Base-by-base conservation (phyloP, 73 alveolate species). In the Paramecium caudatum region DNA sequence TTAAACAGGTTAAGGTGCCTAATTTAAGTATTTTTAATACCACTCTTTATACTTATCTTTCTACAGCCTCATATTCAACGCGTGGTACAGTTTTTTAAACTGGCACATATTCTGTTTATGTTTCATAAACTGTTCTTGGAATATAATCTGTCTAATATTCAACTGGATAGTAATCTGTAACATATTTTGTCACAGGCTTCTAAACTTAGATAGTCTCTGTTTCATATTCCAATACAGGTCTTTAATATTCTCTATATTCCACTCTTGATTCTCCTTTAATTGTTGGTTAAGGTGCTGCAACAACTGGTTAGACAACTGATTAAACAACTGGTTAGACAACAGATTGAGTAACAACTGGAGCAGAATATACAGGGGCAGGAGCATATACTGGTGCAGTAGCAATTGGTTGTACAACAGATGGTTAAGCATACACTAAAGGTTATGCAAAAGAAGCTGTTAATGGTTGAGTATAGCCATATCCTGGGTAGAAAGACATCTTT, bases 261-360 rank as follows among this genome's bases (percentile, higher is more conserved):
- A 74, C 88, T 74, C 88, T 74, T 17, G 88, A 74, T 74, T 74
- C 88, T 74, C 88, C 88, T 41, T 43, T 74, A 47, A 74, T 74
- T 8, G 68, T 4, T 45, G 43, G 68, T 74, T 74, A 21, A 37
- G n/a, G n/a, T n/a, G 84, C 61, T 10, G 84, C 61, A 34, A 37
- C 84, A 68, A 68, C 84, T 68, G 84, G 84, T 37, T 68, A 36
- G 15, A 55, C 80, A 55, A 55, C 80, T 0, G 80, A 55, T 55
- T 55, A 27, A 15, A 55, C 80, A 19, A 55, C 46, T 23, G 80
- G 80, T 27, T 55, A 23, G 41, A 55, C 80, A 23, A 55, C 80
- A 10, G 80, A 55, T 68, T 68, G 19, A 16, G 50, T 37, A 43
- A 74, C 88, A 39, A 43, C 69, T 41, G 62, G 88, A 0, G 65